Evolutionary conservation across 2,329 filamentous ascomycete species (phyloP).

Genomic region (Metarhizium brunneum): DNA sequence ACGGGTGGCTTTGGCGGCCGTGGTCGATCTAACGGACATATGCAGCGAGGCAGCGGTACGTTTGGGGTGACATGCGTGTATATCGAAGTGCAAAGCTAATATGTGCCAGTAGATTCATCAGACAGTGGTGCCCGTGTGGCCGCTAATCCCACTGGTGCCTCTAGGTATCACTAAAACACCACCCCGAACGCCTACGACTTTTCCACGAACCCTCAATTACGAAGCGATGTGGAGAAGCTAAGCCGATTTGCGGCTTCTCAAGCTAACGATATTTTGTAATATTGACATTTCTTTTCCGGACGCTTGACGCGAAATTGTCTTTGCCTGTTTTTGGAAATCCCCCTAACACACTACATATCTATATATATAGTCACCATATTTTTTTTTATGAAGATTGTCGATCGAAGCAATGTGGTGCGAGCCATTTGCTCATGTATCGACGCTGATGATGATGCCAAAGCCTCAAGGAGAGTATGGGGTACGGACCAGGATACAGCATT

Average conservation of each 20-base stretch:
- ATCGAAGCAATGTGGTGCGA: background rate
- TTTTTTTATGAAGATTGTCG: conserved; percentile 8
- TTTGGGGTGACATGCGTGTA: background rate
- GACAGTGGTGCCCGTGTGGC: conserved; percentile 31
- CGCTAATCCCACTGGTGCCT: conserved; percentile 23
- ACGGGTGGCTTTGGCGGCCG: conserved; percentile 43
- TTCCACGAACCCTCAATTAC: background rate
- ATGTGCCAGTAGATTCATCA: conserved; percentile 26
- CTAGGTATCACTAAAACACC: conserved; percentile 26
- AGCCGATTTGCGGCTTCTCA: background rate
- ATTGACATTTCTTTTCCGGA: conserved; percentile 1
- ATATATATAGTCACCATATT: conserved; percentile 4
- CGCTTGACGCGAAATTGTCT: background rate
- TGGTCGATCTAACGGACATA: conserved; percentile 49
- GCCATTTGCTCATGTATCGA: background rate
- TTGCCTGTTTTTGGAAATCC: background rate
- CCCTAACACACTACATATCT: background rate
- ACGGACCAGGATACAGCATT: conserved; percentile 31
- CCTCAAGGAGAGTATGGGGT: conserved; percentile 27
- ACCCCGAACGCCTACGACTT: background rate
- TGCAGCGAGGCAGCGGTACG: conserved; percentile 52
- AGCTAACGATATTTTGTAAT: conserved; percentile 4
- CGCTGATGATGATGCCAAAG: conserved; percentile 28
- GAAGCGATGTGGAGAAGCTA: conserved; percentile 1
- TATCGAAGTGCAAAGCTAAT: background rate